These are phyloP conservation scores for Psilocybe tampanensis DNA, from an alignment of 768 basidiomycete genomes.

Conservation along the genomic window DNA sequence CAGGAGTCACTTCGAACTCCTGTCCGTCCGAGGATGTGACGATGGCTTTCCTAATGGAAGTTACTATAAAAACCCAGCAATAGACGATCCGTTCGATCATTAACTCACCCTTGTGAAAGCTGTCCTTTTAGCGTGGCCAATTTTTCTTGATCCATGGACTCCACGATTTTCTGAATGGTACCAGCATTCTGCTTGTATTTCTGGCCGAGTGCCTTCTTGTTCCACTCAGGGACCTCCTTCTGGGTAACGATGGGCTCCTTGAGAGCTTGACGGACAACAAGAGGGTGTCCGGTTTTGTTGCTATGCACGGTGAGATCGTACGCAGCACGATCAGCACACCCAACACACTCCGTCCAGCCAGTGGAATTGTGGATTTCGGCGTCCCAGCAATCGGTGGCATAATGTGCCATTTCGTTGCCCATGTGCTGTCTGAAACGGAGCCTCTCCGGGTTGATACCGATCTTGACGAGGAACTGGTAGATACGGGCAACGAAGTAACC, in stretches of 20 bases:
- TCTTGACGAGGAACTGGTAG: conserved; percentile 84
- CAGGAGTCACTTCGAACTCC: conserved; percentile 70
- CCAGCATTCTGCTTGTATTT: conserved; percentile 86
- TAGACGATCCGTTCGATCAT: not conserved
- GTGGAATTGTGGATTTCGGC: conserved; percentile 92
- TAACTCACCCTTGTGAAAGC: conserved; percentile 70
- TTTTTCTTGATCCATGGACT: conserved; percentile 64
- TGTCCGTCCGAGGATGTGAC: conserved; percentile 63
- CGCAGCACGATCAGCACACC: conserved; percentile 97
- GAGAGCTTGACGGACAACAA: conserved; percentile 85
- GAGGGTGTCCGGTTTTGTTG: conserved; percentile 77
- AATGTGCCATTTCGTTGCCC: conserved; percentile 99
- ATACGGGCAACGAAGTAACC: conserved; percentile 97
- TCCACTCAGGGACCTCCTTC: conserved; percentile 75
- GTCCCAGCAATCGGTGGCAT: conserved; percentile 99
- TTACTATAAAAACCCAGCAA: not conserved
- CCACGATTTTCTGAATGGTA: conserved; percentile 61
- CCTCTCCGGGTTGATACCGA: conserved; percentile 83
- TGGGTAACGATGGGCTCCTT: conserved; percentile 86
- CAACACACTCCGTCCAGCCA: conserved; percentile 98
- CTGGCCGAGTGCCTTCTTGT: conserved; percentile 90
- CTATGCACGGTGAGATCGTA: conserved; percentile 94
- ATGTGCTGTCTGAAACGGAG: conserved; percentile 98
- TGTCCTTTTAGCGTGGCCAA: conserved; percentile 69
- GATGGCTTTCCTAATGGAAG: conserved; percentile 46